phyloP scores from a whole-genome alignment of 2,329 filamentous ascomycete species.

The Emergomyces pasteurianus region DNA sequence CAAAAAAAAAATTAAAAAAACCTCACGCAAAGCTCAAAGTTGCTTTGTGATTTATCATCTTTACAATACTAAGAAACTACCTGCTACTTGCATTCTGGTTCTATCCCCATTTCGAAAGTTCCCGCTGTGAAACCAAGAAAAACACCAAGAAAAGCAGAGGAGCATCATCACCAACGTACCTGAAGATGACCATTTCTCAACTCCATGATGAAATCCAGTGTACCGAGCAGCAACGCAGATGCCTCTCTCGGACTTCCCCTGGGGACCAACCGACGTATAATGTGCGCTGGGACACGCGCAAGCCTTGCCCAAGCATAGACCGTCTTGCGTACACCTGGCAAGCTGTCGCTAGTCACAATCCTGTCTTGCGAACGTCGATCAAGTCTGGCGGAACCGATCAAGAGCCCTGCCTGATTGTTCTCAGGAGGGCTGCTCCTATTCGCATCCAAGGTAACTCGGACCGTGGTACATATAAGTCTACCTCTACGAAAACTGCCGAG shows the following conservation, averaged over 20 bases:
- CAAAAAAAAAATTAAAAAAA: not conserved
- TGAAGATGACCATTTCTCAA: not conserved
- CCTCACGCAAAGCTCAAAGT: not conserved
- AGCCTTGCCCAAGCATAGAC: not conserved
- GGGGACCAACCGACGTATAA: not conserved
- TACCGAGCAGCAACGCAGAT: not conserved
- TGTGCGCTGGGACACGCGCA: not conserved
- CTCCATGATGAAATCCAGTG: not conserved
- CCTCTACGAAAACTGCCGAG: not conserved
- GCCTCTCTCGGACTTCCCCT: not conserved
- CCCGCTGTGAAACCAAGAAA: not conserved
- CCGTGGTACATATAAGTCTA: not conserved
- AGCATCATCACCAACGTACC: not conserved
- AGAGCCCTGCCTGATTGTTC: not conserved
- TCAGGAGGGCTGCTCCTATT: not conserved
- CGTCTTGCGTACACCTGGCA: constrained; percentile 2
- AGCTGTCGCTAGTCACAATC: constrained; percentile 3
- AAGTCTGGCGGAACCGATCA: not conserved
- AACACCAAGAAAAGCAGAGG: not conserved
- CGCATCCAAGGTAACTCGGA: not conserved
- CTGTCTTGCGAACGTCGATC: not conserved
- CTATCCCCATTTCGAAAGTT: not conserved
- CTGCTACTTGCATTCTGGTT: not conserved
- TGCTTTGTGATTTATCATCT: not conserved
- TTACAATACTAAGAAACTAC: not conserved